A percentile compares a stretch with the other conserved stretches of the same genome.
Evolutionary conservation across 169 alveolate genomes (phyloP).

Genomic region (Plasmodium knowlesi): DNA sequence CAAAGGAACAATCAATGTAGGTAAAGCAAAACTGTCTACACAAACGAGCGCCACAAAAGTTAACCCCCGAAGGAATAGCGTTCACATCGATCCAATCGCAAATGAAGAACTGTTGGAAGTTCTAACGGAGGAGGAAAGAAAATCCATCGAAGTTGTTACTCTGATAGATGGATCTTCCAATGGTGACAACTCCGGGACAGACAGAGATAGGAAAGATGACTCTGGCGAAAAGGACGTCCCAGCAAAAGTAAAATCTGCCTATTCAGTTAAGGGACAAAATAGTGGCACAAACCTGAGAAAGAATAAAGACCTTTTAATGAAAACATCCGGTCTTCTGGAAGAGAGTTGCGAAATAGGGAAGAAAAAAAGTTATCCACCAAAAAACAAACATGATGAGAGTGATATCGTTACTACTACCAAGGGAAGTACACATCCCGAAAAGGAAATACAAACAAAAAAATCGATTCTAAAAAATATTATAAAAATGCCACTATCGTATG

Average conservation of each 20-base stretch:
- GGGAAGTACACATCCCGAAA: neutral
- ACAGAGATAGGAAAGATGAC: neutral
- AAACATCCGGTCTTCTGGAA: neutral
- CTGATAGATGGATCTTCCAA: neutral
- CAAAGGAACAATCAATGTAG: neutral
- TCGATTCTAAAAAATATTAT: neutral
- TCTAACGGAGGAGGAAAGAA: neutral
- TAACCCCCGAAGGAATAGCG: neutral
- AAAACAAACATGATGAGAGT: neutral
- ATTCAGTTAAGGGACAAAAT: neutral
- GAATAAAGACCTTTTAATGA: neutral
- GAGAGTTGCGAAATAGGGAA: neutral
- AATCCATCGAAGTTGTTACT: neutral
- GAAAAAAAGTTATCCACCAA: neutral
- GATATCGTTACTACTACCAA: neutral
- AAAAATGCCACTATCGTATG: neutral
- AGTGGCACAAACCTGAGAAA: neutral
- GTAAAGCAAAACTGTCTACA: neutral
- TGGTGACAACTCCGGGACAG: neutral
- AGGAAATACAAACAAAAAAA: constrained; percentile 8
- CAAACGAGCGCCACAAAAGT: neutral
- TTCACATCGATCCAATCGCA: neutral
- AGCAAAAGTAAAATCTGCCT: neutral
- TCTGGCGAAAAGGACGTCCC: neutral
- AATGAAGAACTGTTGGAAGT: neutral